Evolutionary conservation across 2,329 filamentous ascomycete genomes (phyloP), one percentile per base, ranked within the genome.

Genomic region (Cercospora beticola): DNA sequence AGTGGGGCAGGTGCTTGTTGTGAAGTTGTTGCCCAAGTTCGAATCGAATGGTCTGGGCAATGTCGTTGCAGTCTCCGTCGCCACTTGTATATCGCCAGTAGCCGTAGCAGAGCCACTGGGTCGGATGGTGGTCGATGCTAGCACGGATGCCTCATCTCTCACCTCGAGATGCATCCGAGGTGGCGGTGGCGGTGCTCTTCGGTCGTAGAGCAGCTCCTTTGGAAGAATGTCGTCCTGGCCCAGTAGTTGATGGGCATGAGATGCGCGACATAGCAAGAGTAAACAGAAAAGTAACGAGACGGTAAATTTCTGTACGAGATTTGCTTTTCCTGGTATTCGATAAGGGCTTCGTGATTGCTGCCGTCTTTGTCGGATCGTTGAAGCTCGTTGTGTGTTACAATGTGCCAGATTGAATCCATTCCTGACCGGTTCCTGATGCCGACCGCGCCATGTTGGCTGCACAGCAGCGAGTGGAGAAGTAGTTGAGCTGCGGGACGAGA

Each of bases 1-100:
- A 5, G 77, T 78, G 3, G 88, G 87, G 76, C 91, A 94, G 5
- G 82, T 81, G 26, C 76, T 64, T 36, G 78, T 77, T 9, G 85
- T 86, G 76, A 85, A 86, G 75, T 86, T 86, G 76, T 82, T 85
- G 18, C 82, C 82, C 21, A 85, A 74, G 52, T 79, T 82, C 26
- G 82, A 81, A 70, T 85, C 83, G 73, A 85, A 84, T 18, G 83
- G 80, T 26, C 74, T 72, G 4, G 83, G 83, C 16, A 84, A 65
- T n/a, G 58, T 65, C 12, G 66, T 67, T 31, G 67, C 52, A 14
- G 71, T 72, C 31, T 74, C 61, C 2, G 69, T 66, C 16, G 75
- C 74, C 9, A 74, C 74, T 18, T 67, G 64, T 66, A 66, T 57
- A 46, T 62, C 69, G 60, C 65, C 64, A 31, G 73, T 69, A 8